These are phyloP conservation scores for Apiotrichum domesticum DNA, from an alignment of 1,284 basidiomycete species.

Conservation along the genomic window DNA sequence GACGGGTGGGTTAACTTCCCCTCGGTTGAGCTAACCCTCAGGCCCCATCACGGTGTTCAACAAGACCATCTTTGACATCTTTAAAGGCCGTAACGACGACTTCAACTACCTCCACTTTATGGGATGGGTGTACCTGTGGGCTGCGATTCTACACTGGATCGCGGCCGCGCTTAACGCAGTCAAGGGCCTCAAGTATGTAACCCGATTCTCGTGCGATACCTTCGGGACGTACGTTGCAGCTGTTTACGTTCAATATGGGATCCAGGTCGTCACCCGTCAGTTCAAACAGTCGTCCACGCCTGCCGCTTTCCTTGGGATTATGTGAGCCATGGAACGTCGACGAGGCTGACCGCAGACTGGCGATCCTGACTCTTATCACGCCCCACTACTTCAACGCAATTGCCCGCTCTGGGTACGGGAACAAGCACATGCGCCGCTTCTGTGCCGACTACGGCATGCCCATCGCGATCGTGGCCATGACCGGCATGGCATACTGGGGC, in stretches of 20 bases:
- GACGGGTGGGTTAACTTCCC: conserved; percentile 56
- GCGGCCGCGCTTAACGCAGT: conserved; percentile 80
- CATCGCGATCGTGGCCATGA: conserved; percentile 65
- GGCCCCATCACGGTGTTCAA: conserved; percentile 87
- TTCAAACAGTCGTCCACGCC: conserved; percentile 53
- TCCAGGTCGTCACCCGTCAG: conserved; percentile 73
- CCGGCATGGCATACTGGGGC: conserved; percentile 79
- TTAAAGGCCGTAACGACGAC: conserved; percentile 45
- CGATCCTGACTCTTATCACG: conserved; percentile 65
- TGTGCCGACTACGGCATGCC: conserved; percentile 85
- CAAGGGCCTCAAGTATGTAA: conserved; percentile 77
- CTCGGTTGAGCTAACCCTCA: conserved; percentile 24
- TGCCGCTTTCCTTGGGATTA: conserved; percentile 62
- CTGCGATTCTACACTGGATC: conserved; percentile 84
- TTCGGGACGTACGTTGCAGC: conserved; percentile 69
- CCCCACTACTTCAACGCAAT: conserved; percentile 67
- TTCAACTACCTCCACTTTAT: conserved; percentile 73
- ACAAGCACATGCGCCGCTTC: conserved; percentile 66
- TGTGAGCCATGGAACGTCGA: conserved; percentile 23
- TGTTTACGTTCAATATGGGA: conserved; percentile 75
- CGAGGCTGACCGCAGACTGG: conserved; percentile 52
- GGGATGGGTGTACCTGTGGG: conserved; percentile 91
- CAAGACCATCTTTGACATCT: conserved; percentile 79
- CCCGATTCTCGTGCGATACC: conserved; percentile 84
- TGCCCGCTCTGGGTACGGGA: conserved; percentile 60